Evolutionary conservation across 805 yeast species (phyloP), one percentile per base, ranked within the genome.

Genomic region (Debaryomyces hansenii): DNA sequence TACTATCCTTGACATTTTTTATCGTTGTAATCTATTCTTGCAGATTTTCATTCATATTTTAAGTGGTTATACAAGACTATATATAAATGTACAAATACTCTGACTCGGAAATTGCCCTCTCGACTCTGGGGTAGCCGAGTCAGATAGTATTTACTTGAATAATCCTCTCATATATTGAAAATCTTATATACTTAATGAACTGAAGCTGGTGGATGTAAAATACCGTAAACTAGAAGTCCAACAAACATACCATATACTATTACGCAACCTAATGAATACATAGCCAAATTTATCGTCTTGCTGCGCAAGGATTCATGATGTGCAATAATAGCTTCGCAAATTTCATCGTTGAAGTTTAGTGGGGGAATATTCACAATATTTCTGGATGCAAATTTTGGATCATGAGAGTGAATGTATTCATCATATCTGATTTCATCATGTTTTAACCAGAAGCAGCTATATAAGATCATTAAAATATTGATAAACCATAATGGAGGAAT

Each of bases 401-500:
- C 14, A 14, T 31, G 34, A 31, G 34, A 31, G 7, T 31, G 34
- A 31, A 31, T 31, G 4, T n/a, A 31, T 5, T 31, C 34, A 14
- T 31, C 34, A 12, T 31, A 31, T 31, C 34, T 12, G 14, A 31
- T 18, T 35, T 20, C 38, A 8, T 18, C 24, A 31, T 39, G 35
- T 9, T 47, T 31, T n/a, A 15, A 24, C 8, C 29, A 45, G 15
- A 37, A 27, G 15, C 54, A 34, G 2, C 41, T 45, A 27, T 34
- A 49, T 3, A 47, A 9, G 2, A 57, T 41, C 2, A 43, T 28
- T 1, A 36, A 40, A 5, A 55, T 29, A 37, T 47, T 49, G 15
- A 37, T 42, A 0, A 56, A 1, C 66, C 67, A 62, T n/a, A 58
- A 8, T 3, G 46, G 37, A 14, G 66, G 67, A 27, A 54, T 43